Percentiles rank a stretch among this genome's conserved stretches.
Evolutionary conservation across 2,329 filamentous ascomycete genomes (phyloP).

Genomic region (Trichoderma atroviride): DNA sequence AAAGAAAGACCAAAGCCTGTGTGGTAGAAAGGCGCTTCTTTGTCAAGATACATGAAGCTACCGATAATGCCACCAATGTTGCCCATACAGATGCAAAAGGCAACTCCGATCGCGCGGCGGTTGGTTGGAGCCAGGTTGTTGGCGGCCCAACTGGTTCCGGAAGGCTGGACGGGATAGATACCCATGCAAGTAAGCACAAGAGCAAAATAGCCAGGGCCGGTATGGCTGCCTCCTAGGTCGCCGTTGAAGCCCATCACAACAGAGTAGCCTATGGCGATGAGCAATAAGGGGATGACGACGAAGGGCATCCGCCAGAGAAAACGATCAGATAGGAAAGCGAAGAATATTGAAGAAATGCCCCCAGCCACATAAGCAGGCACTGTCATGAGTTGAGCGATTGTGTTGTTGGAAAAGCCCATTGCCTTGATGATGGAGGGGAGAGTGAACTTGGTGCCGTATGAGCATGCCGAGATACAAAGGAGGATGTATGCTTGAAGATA

Average conservation of each 20-base stretch:
- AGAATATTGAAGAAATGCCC: constrained; percentile 1
- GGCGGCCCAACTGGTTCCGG: constrained; percentile 66
- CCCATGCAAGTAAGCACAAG: constrained; percentile 69
- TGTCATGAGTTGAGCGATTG: constrained; percentile 30
- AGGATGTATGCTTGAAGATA: constrained; percentile 14
- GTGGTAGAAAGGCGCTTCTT: constrained; percentile 39
- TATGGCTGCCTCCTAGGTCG: constrained; percentile 38
- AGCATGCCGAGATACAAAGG: constrained; percentile 16
- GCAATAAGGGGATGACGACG: not conserved
- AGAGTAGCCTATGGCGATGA: constrained; percentile 62
- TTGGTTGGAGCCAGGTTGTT: constrained; percentile 63
- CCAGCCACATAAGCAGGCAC: constrained; percentile 15
- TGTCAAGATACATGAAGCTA: constrained; percentile 43
- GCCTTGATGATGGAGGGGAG: constrained; percentile 9
- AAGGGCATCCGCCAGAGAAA: constrained; percentile 14
- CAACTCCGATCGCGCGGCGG: constrained; percentile 44
- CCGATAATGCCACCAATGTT: constrained; percentile 48
- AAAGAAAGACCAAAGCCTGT: constrained; percentile 41
- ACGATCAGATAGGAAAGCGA: constrained; percentile 12
- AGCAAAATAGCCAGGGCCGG: constrained; percentile 66
- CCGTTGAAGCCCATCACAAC: constrained; percentile 61
- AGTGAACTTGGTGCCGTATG: constrained; percentile 33
- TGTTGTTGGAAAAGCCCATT: constrained; percentile 19
- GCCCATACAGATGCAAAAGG: constrained; percentile 43
- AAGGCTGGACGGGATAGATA: constrained; percentile 68